Conservation (phyloP, 129 eudicot genomes). For the Daucus carota region DH1_v3.0 NC_030382.2:55900001-55900500, state of each 20-base stretch:
- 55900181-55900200: not conserved
- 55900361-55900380: not conserved
- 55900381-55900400: too few species aligned
- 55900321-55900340: too few species aligned
- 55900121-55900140: too few species aligned
- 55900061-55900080: not conserved
- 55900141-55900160: not conserved
- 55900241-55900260: too few species aligned
- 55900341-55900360: too few species aligned
- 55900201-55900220: not conserved
- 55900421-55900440: too few species aligned
- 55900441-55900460: too few species aligned
- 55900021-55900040: not conserved
- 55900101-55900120: too few species aligned
- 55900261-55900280: not conserved
- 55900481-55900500: too few species aligned
- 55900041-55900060: not conserved
- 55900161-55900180: not conserved
- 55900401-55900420: not conserved
- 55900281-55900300: not conserved
- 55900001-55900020: not conserved
- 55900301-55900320: not conserved
- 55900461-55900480: too few species aligned
- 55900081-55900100: not conserved
- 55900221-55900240: not conserved